Evolutionary conservation across 805 yeast genomes (phyloP), one percentile per base, ranked within the genome.

Genomic region (Wickerhamomyces ciferrii): DNA sequence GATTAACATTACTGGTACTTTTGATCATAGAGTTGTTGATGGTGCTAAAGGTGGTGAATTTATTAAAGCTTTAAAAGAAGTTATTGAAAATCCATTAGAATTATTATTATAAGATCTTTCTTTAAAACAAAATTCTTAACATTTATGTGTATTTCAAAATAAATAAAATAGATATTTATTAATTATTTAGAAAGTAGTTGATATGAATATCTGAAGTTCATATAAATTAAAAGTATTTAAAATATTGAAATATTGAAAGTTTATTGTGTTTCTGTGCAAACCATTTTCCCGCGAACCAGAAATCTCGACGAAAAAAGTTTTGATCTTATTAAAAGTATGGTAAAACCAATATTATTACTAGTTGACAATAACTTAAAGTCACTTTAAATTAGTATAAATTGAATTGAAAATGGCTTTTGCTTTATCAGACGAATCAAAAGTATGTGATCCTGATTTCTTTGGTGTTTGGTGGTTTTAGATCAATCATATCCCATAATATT

Each of bases 31-130:
- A 76, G 84, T 86, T 50, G 84, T 92, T 53, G 99, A 94, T 65
- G 99, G 99, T 65, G 98, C 98, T 46, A 81, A 85, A 60, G 99
- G 96, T 61, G 99, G 96, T 67, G 98, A 94, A 60, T 94, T 81
- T 79, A 87, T 94, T 77, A 89, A 81, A 71, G 96, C 89, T 58
- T 78, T 94, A 71, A 94, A 94, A 81, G 77, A 76, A 61, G 83
- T 90, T 55, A 70, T 94, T 56, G 99, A 94, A 77, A 91, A 94
- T 76, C 99, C 99, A 63, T 79, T 94, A 66, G 96, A 90, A 74
- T 74, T 94, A 70, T 73, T 94, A 68, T 75, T 94, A 68, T 92
- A 81, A 72, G 19, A n/a, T n/a, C n/a, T n/a, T n/a, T n/a, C n/a
- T n/a, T n/a, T n/a, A n/a, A n/a, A n/a, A n/a, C n/a, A n/a, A n/a